phyloP scores from a whole-genome alignment of 208 protist species.

The Acanthamoeba healyi region DNA sequence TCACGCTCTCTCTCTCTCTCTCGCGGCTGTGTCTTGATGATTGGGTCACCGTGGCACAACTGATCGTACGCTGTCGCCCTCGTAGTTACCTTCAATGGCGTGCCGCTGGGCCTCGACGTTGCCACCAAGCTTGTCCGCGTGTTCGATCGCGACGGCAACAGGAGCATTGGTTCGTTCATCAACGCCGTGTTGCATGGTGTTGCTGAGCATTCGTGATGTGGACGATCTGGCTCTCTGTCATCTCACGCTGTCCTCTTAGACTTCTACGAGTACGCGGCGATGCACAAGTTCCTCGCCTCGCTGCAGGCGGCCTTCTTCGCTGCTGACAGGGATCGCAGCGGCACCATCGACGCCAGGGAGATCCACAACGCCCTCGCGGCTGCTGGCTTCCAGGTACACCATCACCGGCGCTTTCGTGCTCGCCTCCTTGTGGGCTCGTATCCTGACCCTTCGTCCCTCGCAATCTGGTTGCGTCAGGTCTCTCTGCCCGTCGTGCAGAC shows the following conservation, averaged over 20 bases:
- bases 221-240: too few relatives aligned
- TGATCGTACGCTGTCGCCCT: not conserved
- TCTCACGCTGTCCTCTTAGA: not conserved
- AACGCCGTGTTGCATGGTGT: not conserved
- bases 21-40: not conserved
- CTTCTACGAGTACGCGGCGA: conserved; percentile 81
- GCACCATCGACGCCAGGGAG: conserved; percentile 72
- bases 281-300: conserved; percentile 75
- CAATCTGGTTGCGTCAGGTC: too few relatives aligned
- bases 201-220: not conserved
- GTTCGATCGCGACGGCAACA: conserved; percentile 76
- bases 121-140: conserved; percentile 77
- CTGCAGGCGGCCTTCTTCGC: conserved; percentile 74
- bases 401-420: not conserved
- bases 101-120: conserved; percentile 75
- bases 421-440: too few relatives aligned
- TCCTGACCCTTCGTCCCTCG: too few relatives aligned
- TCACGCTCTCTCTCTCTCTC: not conserved
- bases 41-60: too few relatives aligned
- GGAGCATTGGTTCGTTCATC: conserved; percentile 75
- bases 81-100: conserved; percentile 62
- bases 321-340: conserved; percentile 76
- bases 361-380: conserved; percentile 5
- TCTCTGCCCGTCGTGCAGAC: conserved; percentile 71
- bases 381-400: conserved; percentile 51